phyloP scores from a whole-genome alignment of 2,329 filamentous ascomycete species.

The Periconia sp. region DNA sequence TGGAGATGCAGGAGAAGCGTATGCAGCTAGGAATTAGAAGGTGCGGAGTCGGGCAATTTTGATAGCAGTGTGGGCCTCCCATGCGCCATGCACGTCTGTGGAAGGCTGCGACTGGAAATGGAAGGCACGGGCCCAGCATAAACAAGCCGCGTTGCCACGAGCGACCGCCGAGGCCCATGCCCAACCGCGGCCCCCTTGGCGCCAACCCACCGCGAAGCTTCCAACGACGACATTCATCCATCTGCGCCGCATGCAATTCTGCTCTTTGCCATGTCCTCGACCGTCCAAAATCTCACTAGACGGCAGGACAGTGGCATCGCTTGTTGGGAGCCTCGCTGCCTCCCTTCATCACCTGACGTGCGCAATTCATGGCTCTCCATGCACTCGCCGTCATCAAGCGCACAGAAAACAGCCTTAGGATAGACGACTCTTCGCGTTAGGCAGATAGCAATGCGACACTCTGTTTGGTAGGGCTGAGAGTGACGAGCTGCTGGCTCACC shows the following conservation, averaged over 20 bases:
- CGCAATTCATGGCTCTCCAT: too few relatives aligned
- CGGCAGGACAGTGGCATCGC: too few relatives aligned
- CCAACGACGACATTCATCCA: background rate
- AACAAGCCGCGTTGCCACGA: constrained; percentile 24
- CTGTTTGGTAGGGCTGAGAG: too few relatives aligned
- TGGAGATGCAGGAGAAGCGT: constrained; percentile 24
- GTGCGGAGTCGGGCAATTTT: constrained; percentile 36
- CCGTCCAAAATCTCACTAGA: too few relatives aligned
- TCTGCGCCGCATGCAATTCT: background rate
- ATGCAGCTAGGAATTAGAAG: constrained; percentile 35
- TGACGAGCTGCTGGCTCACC: constrained; percentile 1
- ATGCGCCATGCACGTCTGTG: constrained; percentile 18
- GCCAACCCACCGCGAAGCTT: background rate
- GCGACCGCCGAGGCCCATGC: background rate
- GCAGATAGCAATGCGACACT: too few relatives aligned
- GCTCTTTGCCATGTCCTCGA: too few relatives aligned
- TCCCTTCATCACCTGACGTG: too few relatives aligned
- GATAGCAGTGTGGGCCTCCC: constrained; percentile 30
- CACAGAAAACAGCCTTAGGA: too few relatives aligned
- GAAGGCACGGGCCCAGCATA: constrained; percentile 15
- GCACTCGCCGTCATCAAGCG: too few relatives aligned
- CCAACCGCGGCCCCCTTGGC: too few relatives aligned
- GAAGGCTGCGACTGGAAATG: constrained; percentile 6
- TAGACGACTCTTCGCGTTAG: too few relatives aligned
- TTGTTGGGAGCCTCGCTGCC: too few relatives aligned